Evolutionary conservation across 768 basidiomycete species (phyloP), one percentile per base, ranked within the genome.

Genomic region (Porpolomopsis calyptriformis): DNA sequence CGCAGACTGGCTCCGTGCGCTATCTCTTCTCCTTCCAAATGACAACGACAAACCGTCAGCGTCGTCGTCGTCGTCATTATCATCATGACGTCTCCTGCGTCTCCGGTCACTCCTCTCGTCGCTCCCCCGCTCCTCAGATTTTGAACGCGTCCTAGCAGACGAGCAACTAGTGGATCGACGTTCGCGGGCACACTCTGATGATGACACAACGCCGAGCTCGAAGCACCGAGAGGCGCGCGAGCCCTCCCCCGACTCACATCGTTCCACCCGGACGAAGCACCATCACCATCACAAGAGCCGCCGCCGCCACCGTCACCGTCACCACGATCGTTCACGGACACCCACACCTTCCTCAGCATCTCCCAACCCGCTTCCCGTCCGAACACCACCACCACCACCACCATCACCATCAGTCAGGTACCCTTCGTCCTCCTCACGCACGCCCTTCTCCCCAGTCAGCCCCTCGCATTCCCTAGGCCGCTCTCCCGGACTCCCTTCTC

Each of bases 381-480:
- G 29, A 31, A n/a, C 16, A 39, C 37, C 7, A 22, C 7, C 16
- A 16, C 22, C 6, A 16, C 7, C 6, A 7, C 37, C 37, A 16
- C 8, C 9, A 54, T 51, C 12, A 23, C 48, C n/a, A n/a, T 50
- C 10, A 48, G 29, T 58, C 59, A n/a, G 52, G 49, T 23, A 62
- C 57, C 41, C 61, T 52, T 31, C 59, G 57, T 4, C 53, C 53
- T n/a, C 46, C 55, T 2, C 39, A 26, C 7, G 7, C 29, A 31
- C 29, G 7, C 7, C 29, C n/a, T n/a, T n/a, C n/a, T n/a, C n/a
- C n/a, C n/a, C 62, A 71, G 4, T 63, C 66, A 10, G 65, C 65
- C 25, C 49, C 59, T 24, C 64, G 65, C 2, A 48, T 34, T 25
- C 5, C 60, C 20, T n/a, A n/a, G n/a, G n/a, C n/a, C 50, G 55